Conservation (phyloP, 2,329 filamentous ascomycete genomes). For the Thelonectria olida region DNA sequence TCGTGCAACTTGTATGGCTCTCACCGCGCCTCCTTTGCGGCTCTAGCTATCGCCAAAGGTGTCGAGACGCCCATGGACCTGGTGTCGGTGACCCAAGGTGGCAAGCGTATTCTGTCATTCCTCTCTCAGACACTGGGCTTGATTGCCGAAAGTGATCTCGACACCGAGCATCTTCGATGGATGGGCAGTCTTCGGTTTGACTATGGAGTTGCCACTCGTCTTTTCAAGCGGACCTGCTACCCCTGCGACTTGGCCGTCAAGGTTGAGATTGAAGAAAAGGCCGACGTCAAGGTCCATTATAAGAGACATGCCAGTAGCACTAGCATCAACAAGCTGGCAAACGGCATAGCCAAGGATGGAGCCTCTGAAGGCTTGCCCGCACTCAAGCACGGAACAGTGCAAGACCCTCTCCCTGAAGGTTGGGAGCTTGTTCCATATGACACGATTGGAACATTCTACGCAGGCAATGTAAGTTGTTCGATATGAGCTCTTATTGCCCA, state of each 20-base stretch:
- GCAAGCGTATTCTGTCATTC: conserved; percentile 81
- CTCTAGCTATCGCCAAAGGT: conserved; percentile 87
- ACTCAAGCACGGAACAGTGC: conserved; percentile 81
- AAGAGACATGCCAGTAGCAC: conserved; percentile 54
- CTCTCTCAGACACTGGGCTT: conserved; percentile 91
- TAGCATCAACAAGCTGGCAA: conserved; percentile 32
- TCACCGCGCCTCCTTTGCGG: conserved; percentile 76
- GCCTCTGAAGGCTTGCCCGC: conserved; percentile 69
- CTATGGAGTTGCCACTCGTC: conserved; percentile 80
- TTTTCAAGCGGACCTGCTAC: conserved; percentile 81
- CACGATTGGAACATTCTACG: conserved; percentile 90
- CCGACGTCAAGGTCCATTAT: conserved; percentile 78
- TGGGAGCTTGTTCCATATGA: conserved; percentile 81
- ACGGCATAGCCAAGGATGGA: conserved; percentile 39
- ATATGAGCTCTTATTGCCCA: background rate
- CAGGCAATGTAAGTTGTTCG: conserved; percentile 74
- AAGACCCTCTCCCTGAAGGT: conserved; percentile 77
- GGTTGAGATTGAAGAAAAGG: conserved; percentile 80
- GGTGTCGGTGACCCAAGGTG: conserved; percentile 85
- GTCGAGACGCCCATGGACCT: conserved; percentile 85
- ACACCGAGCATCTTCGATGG: conserved; percentile 91
- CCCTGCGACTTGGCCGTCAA: conserved; percentile 91
- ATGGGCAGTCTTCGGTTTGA: conserved; percentile 90
- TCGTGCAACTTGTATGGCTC: conserved; percentile 90
- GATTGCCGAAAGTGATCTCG: conserved; percentile 88